These are phyloP conservation scores for Phytopythium vexans DNA, from an alignment of 352 stramenopile species.

Conservation along the genomic window DNA sequence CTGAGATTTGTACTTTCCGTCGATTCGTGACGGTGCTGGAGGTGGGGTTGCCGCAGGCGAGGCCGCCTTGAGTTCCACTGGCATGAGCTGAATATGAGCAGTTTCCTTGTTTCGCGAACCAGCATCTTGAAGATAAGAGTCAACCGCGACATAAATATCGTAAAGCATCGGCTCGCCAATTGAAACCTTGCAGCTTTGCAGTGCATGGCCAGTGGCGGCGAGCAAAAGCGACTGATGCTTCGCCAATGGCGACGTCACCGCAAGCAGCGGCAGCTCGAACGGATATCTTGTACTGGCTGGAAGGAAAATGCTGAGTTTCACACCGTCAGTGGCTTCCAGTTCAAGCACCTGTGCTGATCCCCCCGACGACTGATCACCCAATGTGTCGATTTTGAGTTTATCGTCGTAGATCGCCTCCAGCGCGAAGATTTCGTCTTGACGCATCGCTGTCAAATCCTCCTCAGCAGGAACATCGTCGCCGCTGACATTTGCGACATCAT, in stretches of 20 bases:
- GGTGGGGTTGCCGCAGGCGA: constrained; percentile 10
- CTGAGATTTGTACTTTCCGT: constrained; percentile 3
- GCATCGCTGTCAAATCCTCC: constrained; percentile 47
- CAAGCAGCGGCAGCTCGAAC: constrained; percentile 67
- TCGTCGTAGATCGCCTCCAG: constrained; percentile 85
- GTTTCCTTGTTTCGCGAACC: constrained; percentile 17
- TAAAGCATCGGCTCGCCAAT: constrained; percentile 82
- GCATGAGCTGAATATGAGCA: constrained; percentile 35
- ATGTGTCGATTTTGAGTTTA: constrained; percentile 30
- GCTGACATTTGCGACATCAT: constrained; percentile 8
- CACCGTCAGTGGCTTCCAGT: constrained; percentile 43
- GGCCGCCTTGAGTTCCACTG: background rate
- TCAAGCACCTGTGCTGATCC: constrained; percentile 23
- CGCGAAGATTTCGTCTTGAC: constrained; percentile 74
- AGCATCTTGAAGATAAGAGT: constrained; percentile 43
- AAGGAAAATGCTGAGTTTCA: constrained; percentile 60
- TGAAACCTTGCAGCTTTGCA: constrained; percentile 44
- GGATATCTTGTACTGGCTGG: constrained; percentile 54
- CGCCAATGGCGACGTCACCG: constrained; percentile 36
- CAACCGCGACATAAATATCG: constrained; percentile 68
- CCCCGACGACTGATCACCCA: constrained; percentile 14
- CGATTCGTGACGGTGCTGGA: background rate
- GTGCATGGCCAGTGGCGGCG: constrained; percentile 36
- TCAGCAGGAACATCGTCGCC: constrained; percentile 9
- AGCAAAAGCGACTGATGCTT: constrained; percentile 39